Base-by-base conservation (phyloP, 306 rosid genomes). In the Quercus variabilis region DNA sequence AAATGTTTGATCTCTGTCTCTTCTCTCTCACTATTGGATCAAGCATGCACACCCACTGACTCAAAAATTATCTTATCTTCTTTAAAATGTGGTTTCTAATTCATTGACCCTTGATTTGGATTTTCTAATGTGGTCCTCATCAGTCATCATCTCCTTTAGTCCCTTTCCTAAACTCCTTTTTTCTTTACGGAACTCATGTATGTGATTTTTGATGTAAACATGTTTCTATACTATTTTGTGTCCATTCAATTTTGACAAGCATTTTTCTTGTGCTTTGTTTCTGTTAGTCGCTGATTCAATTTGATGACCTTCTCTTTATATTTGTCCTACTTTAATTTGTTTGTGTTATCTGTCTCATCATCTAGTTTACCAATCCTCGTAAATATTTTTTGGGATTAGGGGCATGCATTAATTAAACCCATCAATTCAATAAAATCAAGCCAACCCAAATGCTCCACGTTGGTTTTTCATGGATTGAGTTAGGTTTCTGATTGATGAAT, bases 21-120 rank as follows among this genome's bases (percentile, higher is more conserved):
- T 83, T 59, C 10, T 67, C 31, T 55, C 65, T 64, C 76, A 52
- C 57, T 52, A 41, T 43, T 35, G 70, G 65, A 55, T 72, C 77
- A 80, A 72, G 69, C 82, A 81, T 70, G 82, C 70, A 79, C 35
- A 84, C 87, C 88, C 87, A 85, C 89, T 81, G 62, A 82, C 84
- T 75, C 83, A 43, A 55, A 23, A 60, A 26, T 69, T 60, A 59
- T 74, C 89, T 81, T 86, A 81, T 84, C 94, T 85, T 76, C 83
- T 64, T 41, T 49, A 3, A 3, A 13, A 18, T 59, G 59, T 65
- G 76, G 52, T 28, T 68, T 70, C 72, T 38, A 2, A 55, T 62
- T 65, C 69, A 76, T 87, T 91, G 93, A 89, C 93, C 77, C 86
- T 81, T 84, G 26, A 60, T 79, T 84, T 87, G 93, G 84, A 82